Conservation (phyloP, 169 alveolate genomes). For the Condylostoma magnum region DNA sequence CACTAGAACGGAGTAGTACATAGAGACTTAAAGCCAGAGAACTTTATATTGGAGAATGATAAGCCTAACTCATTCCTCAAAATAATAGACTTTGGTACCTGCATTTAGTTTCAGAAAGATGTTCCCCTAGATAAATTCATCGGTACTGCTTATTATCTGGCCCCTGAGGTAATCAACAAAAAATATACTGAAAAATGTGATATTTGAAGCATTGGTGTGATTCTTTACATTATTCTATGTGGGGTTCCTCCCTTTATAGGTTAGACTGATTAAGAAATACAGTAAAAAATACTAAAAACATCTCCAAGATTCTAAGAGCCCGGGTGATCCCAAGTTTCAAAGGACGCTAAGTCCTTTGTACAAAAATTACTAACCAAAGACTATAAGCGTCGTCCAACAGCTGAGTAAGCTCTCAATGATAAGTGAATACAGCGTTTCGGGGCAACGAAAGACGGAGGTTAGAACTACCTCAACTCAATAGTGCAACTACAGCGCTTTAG, state of each 20-base stretch:
- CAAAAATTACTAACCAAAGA: conserved; percentile 70
- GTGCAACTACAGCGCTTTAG: background rate
- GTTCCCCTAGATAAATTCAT: conserved; percentile 54
- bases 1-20: conserved; percentile 61
- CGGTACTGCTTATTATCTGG: conserved; percentile 69
- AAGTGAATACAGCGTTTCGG: background rate
- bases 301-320: background rate
- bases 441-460: background rate
- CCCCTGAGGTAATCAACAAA: conserved; percentile 66
- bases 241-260: conserved; percentile 72
- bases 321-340: conserved; percentile 39
- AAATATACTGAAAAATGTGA: conserved; percentile 53
- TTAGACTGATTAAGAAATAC: conserved; percentile 45
- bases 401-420: background rate
- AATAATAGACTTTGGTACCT: conserved; percentile 69
- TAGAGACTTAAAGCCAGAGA: conserved; percentile 74
- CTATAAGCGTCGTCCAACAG: background rate
- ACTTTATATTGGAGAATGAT: conserved; percentile 38
- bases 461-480: background rate
- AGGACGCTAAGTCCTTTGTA: conserved; percentile 79
- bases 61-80: conserved; percentile 49
- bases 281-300: background rate
- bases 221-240: conserved; percentile 53
- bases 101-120: conserved; percentile 43
- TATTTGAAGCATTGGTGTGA: conserved; percentile 69